Evolutionary conservation across 805 yeast genomes (phyloP).

Genomic region (Wickerhamiella galacta): DNA sequence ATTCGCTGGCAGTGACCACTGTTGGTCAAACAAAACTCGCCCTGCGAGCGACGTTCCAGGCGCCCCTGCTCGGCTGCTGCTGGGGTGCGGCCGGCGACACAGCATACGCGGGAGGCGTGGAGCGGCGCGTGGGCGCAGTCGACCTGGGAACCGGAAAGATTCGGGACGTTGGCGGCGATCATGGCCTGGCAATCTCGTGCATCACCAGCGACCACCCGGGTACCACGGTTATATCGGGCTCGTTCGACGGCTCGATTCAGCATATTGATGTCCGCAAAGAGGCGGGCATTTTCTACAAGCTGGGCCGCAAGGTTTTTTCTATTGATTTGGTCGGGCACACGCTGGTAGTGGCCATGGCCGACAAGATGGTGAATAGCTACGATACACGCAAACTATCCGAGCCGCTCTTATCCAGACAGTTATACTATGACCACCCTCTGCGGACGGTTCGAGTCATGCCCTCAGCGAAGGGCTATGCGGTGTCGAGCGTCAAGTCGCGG

Average conservation of each 20-base stretch:
- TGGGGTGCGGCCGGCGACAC: conserved; percentile 2
- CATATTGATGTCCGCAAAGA: conserved; percentile 1
- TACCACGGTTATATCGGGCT: conserved; percentile 1
- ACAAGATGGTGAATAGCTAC: conserved; percentile 34
- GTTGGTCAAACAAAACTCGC: background rate
- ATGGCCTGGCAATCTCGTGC: conserved; percentile 1
- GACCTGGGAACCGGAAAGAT: conserved; percentile 2
- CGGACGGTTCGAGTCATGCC: background rate
- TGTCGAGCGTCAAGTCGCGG: conserved; percentile 2
- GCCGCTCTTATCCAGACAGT: conserved; percentile 34
- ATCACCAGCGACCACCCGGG: background rate
- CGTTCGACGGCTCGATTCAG: conserved; percentile 5
- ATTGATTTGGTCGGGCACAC: conserved; percentile 34
- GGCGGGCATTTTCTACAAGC: conserved; percentile 5
- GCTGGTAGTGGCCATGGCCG: conserved; percentile 35
- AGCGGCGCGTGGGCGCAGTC: conserved; percentile 3
- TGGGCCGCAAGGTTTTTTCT: conserved; percentile 35
- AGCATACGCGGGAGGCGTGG: conserved; percentile 6
- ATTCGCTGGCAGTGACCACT: conserved; percentile 1
- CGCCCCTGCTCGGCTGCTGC: conserved; percentile 5
- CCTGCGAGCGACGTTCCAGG: conserved; percentile 2
- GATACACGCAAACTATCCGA: conserved; percentile 30
- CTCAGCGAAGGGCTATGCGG: background rate
- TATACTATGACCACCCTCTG: conserved; percentile 4
- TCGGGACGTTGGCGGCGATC: conserved; percentile 7